Conservation (phyloP, 192 early-diverging fungal genomes). For the Pecoramyces ruminantium region DNA sequence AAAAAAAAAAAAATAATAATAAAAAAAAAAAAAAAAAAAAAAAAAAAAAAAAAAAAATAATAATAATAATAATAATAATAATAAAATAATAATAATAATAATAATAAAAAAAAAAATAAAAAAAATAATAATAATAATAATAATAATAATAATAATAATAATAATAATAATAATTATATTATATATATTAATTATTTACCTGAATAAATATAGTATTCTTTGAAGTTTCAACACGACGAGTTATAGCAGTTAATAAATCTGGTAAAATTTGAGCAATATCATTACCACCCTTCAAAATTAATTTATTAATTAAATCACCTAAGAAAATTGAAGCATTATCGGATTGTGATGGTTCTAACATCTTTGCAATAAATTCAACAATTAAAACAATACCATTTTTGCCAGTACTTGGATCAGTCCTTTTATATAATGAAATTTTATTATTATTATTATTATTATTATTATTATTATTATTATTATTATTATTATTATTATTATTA, state of each 20-base stretch:
- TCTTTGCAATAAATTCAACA: conserved; percentile 60
- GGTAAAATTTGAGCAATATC: conserved; percentile 47
- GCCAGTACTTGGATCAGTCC: not conserved
- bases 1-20: not conserved
- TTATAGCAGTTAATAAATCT: conserved; percentile 60
- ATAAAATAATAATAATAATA: too few species aligned
- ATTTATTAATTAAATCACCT: conserved; percentile 69
- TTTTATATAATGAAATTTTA: not conserved
- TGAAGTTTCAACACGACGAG: conserved; percentile 49
- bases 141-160: too few species aligned
- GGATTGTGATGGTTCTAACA: conserved; percentile 52
- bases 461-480: too few species aligned
- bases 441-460: too few species aligned
- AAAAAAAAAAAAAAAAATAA: too few species aligned
- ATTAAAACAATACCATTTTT: conserved; percentile 57
- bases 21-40: too few species aligned
- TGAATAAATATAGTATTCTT: conserved; percentile 64
- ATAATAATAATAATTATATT: too few species aligned
- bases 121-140: too few species aligned
- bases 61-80: too few species aligned
- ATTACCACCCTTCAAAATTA: conserved; percentile 66
- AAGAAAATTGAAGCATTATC: conserved; percentile 77
- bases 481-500: too few species aligned
- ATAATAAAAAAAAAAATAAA: too few species aligned
- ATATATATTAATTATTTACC: too few species aligned